Percentiles rank a stretch among this genome's conserved stretches.
These are phyloP conservation scores for Geotrichum macrosporum DNA, from an alignment of 1,139 yeast genomes.

Conservation along the genomic window DNA sequence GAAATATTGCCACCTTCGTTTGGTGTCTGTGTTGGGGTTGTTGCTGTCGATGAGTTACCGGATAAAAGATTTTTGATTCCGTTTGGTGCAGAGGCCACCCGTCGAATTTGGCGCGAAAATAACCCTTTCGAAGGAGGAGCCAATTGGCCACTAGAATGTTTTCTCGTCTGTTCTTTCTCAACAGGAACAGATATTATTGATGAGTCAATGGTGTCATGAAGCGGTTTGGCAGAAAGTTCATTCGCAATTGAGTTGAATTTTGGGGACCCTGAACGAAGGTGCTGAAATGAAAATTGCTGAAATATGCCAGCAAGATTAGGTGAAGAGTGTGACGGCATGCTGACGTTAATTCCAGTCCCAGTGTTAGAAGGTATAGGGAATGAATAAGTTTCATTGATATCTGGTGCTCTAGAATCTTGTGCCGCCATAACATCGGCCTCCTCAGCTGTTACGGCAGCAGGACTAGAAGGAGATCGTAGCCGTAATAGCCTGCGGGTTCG, in stretches of 20 bases:
- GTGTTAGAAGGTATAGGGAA: background rate
- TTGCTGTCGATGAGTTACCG: constrained; percentile 17
- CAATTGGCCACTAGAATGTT: constrained; percentile 15
- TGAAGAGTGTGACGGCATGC: background rate
- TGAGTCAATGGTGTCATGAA: background rate
- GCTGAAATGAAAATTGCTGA: constrained; percentile 27
- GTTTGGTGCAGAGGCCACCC: constrained; percentile 81
- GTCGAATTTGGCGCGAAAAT: constrained; percentile 54
- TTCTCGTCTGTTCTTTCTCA: constrained; percentile 3
- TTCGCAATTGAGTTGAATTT: no score
- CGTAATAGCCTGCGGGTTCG: constrained; percentile 33
- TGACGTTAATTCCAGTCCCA: background rate
- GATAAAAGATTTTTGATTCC: constrained; percentile 40
- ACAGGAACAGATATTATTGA: constrained; percentile 1
- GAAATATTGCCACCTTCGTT: constrained; percentile 3
- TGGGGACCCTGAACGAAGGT: constrained; percentile 10
- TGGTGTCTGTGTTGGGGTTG: constrained; percentile 18
- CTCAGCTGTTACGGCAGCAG: constrained; percentile 24
- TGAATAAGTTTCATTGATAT: background rate
- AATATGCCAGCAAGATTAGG: constrained; percentile 30
- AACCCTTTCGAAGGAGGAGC: constrained; percentile 34
- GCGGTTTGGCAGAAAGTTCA: constrained; percentile 17
- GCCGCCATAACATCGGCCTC: no score
- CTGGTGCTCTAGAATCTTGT: no score
- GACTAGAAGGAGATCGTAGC: constrained; percentile 42